Percentiles rank a stretch among this genome's conserved stretches.
Evolutionary conservation across 83 land plant genomes (phyloP).

Genomic region (Isoetes engelmannii): DNA sequence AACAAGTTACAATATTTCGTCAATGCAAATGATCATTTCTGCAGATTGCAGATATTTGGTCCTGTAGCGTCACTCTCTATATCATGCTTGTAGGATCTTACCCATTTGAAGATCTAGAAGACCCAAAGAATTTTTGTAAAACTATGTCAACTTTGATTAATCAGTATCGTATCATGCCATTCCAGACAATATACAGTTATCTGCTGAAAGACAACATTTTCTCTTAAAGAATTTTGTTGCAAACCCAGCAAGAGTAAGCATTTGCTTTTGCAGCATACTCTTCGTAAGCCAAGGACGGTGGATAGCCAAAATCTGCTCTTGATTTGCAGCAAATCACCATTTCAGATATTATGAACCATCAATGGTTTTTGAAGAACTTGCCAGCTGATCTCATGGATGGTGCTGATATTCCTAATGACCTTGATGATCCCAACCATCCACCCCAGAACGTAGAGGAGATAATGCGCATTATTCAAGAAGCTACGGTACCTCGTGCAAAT

Average conservation of each 20-base stretch:
- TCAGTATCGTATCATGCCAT: slow-evolving; percentile 67
- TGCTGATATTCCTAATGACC: slow-evolving; percentile 25
- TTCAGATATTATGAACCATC: slow-evolving; percentile 59
- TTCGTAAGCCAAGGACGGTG: no score
- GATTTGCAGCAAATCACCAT: slow-evolving; percentile 80
- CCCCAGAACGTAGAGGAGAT: slow-evolving; percentile 63
- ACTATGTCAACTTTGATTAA: slow-evolving; percentile 18
- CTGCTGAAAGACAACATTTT: slow-evolving; percentile 68
- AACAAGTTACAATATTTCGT: no score
- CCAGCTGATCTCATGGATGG: slow-evolving; percentile 60
- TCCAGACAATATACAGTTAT: slow-evolving; percentile 72
- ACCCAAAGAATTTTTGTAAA: slow-evolving; percentile 47
- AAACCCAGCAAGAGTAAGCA: slow-evolving; percentile 68
- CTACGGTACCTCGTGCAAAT: slow-evolving; percentile 34
- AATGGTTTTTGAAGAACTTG: slow-evolving; percentile 75
- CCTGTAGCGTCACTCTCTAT: slow-evolving; percentile 60
- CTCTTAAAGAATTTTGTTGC: slow-evolving; percentile 80
- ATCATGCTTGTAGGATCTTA: slow-evolving; percentile 62
- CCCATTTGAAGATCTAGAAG: slow-evolving; percentile 70
- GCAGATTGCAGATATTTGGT: slow-evolving; percentile 69
- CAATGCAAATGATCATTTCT: no score
- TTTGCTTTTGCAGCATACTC: no score
- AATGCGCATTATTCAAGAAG: slow-evolving; percentile 52
- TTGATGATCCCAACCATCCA: slow-evolving; percentile 34
- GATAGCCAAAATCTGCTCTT: no score